Evolutionary conservation across 1,284 basidiomycete genomes (phyloP).

Genomic region (Ustilago shanxiensis): DNA sequence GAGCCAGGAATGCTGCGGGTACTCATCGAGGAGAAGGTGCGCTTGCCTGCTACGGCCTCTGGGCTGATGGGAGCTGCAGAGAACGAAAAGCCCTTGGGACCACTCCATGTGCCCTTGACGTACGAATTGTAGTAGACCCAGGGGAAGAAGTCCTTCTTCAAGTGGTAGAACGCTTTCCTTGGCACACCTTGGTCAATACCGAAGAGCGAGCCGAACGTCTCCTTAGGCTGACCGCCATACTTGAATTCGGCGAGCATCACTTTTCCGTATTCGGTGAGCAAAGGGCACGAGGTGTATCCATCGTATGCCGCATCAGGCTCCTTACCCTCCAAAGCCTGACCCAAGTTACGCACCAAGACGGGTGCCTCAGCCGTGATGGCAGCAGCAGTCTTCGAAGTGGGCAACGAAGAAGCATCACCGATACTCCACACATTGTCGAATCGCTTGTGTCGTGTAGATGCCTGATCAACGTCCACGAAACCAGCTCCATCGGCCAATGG

Average conservation of each 20-base stretch:
- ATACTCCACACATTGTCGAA: slow-evolving; percentile 86
- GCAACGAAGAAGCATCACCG: slow-evolving; percentile 89
- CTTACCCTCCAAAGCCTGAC: slow-evolving; percentile 48
- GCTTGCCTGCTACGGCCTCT: slow-evolving; percentile 36
- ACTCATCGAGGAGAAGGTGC: slow-evolving; percentile 24
- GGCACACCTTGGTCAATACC: slow-evolving; percentile 63
- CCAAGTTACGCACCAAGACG: slow-evolving; percentile 89
- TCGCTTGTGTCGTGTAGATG: slow-evolving; percentile 85
- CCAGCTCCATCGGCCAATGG: slow-evolving; percentile 74
- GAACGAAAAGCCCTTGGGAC: slow-evolving; percentile 60
- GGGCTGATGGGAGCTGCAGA: slow-evolving; percentile 31
- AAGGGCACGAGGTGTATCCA: slow-evolving; percentile 68
- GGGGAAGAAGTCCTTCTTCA: slow-evolving; percentile 94
- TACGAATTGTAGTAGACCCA: slow-evolving; percentile 87
- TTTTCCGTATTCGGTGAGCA: slow-evolving; percentile 83
- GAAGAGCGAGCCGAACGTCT: slow-evolving; percentile 73
- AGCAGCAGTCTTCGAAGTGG: slow-evolving; percentile 95
- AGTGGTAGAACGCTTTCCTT: slow-evolving; percentile 83
- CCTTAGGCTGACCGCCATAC: slow-evolving; percentile 87
- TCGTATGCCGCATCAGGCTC: slow-evolving; percentile 58
- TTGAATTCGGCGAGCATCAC: slow-evolving; percentile 87
- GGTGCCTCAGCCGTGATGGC: slow-evolving; percentile 92
- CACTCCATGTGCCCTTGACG: slow-evolving; percentile 75
- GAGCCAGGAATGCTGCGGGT: slow-evolving; percentile 21
- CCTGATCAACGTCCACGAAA: slow-evolving; percentile 81